Evolutionary conservation across 2,329 filamentous ascomycete genomes (phyloP).

Genomic region (Leptodontidium sp.): DNA sequence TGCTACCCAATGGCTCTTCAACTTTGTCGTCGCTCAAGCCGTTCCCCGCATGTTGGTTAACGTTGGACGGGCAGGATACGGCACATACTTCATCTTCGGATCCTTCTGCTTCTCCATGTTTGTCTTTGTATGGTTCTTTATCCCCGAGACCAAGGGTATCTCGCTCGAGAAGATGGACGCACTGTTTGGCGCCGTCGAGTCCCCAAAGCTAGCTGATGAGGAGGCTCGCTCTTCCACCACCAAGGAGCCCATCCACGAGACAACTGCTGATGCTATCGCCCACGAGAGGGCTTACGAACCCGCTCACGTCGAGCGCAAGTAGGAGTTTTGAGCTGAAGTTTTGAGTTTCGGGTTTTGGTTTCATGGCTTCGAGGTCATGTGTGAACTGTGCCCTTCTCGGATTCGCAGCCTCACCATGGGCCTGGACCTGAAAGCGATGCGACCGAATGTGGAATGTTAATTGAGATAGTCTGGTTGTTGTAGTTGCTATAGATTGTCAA

Average conservation of each 20-base stretch:
- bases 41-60: conserved; percentile 73
- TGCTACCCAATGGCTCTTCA: conserved; percentile 77
- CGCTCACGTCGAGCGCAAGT: conserved; percentile 14
- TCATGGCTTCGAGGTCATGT: not conserved
- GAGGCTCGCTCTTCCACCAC: not conserved
- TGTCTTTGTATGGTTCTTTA: conserved; percentile 47
- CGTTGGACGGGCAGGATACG: conserved; percentile 55
- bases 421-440: not conserved
- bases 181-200: conserved; percentile 26
- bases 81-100: conserved; percentile 75
- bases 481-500: conserved; percentile 11
- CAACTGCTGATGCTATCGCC: conserved; percentile 44
- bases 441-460: conserved; percentile 4
- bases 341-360: not conserved
- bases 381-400: not conserved
- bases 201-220: conserved; percentile 14
- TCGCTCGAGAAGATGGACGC: conserved; percentile 59
- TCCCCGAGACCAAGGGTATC: conserved; percentile 75
- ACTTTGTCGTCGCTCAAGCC: conserved; percentile 74
- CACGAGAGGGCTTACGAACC: conserved; percentile 31
- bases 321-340: not conserved
- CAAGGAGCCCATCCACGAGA: conserved; percentile 10
- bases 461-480: conserved; percentile 1
- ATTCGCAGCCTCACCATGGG: not conserved
- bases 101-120: conserved; percentile 70